Percentiles rank a stretch among this genome's conserved stretches.
phyloP scores from a whole-genome alignment of 345 rosid species.

The Ricinus communis region DNA sequence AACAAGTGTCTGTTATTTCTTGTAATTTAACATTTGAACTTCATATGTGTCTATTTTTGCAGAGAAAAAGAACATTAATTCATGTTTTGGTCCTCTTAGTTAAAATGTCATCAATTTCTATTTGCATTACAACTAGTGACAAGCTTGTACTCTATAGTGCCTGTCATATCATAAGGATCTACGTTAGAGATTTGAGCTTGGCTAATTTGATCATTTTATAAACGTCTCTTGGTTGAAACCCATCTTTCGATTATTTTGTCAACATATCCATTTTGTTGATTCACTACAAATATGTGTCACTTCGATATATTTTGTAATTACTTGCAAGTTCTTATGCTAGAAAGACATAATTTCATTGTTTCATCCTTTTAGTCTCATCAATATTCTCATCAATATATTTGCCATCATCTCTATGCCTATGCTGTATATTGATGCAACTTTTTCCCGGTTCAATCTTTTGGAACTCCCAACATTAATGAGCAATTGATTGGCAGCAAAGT shows the following conservation, averaged over 20 bases:
- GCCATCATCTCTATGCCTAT: background rate
- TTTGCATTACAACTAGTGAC: background rate
- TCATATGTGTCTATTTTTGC: background rate
- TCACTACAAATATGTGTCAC: background rate
- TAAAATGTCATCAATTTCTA: background rate
- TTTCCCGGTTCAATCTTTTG: slow-evolving; percentile 36
- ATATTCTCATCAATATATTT: slow-evolving; percentile 1
- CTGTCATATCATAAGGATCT: background rate
- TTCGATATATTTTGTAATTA: background rate
- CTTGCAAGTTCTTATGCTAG: background rate
- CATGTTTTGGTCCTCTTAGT: background rate
- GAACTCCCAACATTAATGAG: slow-evolving; percentile 29
- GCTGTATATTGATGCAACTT: background rate
- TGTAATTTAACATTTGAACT: background rate
- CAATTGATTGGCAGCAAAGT: slow-evolving; percentile 53
- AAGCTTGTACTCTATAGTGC: background rate
- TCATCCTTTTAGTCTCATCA: background rate
- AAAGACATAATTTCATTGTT: background rate
- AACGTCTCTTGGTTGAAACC: background rate
- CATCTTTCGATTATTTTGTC: background rate
- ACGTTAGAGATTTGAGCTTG: background rate
- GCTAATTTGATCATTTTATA: background rate
- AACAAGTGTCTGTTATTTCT: background rate
- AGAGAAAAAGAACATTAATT: background rate
- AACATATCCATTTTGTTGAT: background rate